phyloP scores from a whole-genome alignment of 2,329 filamentous ascomycete genomes.

The Fusarium devonianum region DNA sequence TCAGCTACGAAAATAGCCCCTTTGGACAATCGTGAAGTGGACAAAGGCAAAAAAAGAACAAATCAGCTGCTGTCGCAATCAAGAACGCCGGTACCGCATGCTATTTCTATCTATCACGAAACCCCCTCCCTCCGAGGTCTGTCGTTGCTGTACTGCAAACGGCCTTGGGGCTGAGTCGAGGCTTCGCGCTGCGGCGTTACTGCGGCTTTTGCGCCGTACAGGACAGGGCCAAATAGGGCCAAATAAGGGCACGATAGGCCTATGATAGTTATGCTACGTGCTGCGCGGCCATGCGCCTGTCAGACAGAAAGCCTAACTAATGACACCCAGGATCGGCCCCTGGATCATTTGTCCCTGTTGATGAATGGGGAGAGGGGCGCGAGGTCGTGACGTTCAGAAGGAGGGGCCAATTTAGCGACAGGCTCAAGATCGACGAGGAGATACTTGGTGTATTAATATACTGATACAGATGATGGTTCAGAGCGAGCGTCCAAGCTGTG shows the following conservation, averaged over 20 bases:
- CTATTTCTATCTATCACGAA: background rate
- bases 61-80: no score
- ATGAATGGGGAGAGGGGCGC: background rate
- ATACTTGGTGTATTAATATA: no score
- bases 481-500: no score
- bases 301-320: conserved; percentile 3
- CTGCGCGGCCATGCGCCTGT: conserved; percentile 7
- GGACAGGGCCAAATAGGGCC: background rate
- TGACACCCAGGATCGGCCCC: conserved; percentile 15
- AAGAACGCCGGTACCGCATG: background rate
- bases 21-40: background rate
- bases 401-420: no score
- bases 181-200: conserved; percentile 20
- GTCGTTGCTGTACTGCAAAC: conserved; percentile 26
- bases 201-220: conserved; percentile 5
- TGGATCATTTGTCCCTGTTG: conserved; percentile 8
- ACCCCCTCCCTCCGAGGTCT: no score
- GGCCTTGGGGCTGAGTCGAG: conserved; percentile 40
- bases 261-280: conserved; percentile 17
- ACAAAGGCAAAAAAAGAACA: background rate
- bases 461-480: no score
- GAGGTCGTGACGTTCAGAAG: conserved; percentile 7
- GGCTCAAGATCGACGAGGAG: no score
- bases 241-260: conserved; percentile 7
- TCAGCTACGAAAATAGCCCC: background rate